Evolutionary conservation across 2,329 filamentous ascomycete species (phyloP), one percentile per base, ranked within the genome.

Genomic region (Daldinia sp.): DNA sequence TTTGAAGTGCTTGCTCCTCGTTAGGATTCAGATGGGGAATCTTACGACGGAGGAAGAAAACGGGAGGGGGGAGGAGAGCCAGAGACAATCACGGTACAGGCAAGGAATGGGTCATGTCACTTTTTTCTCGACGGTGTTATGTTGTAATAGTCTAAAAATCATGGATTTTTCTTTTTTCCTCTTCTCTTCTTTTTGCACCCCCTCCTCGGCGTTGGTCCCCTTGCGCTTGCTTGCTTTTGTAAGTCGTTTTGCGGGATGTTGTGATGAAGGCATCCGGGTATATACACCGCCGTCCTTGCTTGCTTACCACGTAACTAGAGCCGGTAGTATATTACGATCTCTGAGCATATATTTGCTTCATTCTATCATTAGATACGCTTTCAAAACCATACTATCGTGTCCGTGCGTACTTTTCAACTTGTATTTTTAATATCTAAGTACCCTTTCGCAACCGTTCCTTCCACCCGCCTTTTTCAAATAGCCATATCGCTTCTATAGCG

Each of bases 401-500:
- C n/a, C 37, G 21, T 41, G n/a, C 30, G 25, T 21, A 21, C 17
- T 21, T 21, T 6, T 4, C 8, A 23, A 29, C 30, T 34, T 17
- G 10, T 4, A 8, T n/a, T 25, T 1, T 49, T n/a, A 53, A 17
- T 25, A 1, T 78, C 76, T 50, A 77, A 80, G 82, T 78, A 78
- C 86, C 86, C 78, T 81, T 83, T 79, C 80, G 83, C 77, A 75
- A 0, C 58, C 76, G 85, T 81, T 79, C 88, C 78, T 74, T 91
- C 91, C 82, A 90, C 73, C 82, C 90, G 68, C 92, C 92, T 76
- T 86, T 87, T 73, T 87, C 85, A 68, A 85, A 94, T 64, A 96
- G 77, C 94, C 94, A 97, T 13, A 97, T 79, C 1, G 93, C 94
- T 76, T 98, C 94, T 3, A 90, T 88, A 9, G 94, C 94, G 82